Conservation (phyloP, 2,329 filamentous ascomycete species). For the Dothiorella sarmentorum region DNA sequence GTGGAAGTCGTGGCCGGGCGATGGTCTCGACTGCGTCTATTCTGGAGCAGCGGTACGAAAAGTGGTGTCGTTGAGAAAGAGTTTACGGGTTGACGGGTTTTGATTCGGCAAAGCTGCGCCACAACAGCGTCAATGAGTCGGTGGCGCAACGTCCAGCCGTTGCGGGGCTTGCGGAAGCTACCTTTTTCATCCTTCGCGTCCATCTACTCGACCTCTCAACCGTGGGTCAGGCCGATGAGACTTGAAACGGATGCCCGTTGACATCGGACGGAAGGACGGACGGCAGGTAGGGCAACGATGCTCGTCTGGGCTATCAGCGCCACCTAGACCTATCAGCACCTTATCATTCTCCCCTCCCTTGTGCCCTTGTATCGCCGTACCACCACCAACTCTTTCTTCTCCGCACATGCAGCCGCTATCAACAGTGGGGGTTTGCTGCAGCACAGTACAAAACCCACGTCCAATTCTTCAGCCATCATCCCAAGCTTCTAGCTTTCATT, state of each 20-base stretch:
- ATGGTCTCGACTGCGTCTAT: no score
- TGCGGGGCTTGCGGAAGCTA: neutral
- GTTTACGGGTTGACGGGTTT: neutral
- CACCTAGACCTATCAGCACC: neutral
- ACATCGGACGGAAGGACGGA: no score
- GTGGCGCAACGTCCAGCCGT: neutral
- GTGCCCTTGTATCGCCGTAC: neutral
- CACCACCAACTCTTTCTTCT: no score
- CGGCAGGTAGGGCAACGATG: neutral
- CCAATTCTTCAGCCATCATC: no score
- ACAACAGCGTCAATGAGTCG: neutral
- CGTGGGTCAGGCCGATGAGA: no score
- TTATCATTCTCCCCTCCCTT: neutral
- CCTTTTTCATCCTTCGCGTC: neutral
- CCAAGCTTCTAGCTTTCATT: neutral
- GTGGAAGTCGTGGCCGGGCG: no score
- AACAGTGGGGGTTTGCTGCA: constrained; percentile 7
- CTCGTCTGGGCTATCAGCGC: neutral
- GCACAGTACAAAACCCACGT: neutral
- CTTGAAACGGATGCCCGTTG: no score
- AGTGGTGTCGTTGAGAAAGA: constrained; percentile 9
- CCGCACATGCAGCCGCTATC: no score
- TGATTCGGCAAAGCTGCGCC: no score
- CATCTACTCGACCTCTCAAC: no score
- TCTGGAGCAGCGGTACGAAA: no score